Base-by-base conservation (phyloP, 1,284 basidiomycete species). In the Ceratobasidium sp. region DNA sequence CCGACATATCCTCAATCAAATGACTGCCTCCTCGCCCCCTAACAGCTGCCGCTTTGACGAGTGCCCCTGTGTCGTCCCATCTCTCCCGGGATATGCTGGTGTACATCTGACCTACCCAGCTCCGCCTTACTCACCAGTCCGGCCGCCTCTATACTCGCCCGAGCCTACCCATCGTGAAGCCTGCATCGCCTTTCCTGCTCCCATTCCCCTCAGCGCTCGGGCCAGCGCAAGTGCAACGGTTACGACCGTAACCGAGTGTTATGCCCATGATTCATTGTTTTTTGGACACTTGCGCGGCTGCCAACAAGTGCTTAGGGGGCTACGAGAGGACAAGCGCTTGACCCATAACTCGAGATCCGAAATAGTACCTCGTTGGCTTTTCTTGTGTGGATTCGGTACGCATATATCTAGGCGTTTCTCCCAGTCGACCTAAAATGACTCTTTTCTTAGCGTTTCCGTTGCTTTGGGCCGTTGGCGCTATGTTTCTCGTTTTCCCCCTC, bases 361-460 rank as follows among this genome's bases (percentile, higher is more conserved):
- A 3, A 63, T 58, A 8, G 46, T 72, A 19, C 41, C 74, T 1
- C 62, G 64, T 29, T 72, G 64, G 49, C 66, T 76, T 19, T 76
- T 76, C 51, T 51, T 49, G 31, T 69, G 54, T 29, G 75, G 75
- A 22, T 76, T 76, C 37, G 48, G 75, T 76, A 43, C 68, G 75
- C 75, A 51, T 64, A 54, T 41, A 63, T 24, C 61, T 22, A 0
- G 8, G 16, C 16, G 14, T 16, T 46, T 31, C n/a, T 16, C 19
- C 39, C 7, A 14, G 13, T 54, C 39, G n/a, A 58, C 4, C 34
- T 11, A 29, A 43, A 27, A 29, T 41, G 22, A 41, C 24, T 59
- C 51, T 48, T 58, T 19, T 73, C 53, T 31, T 31, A 76, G 75
- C 59, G 14, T 76, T 76, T 41, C 75, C 75, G 14, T 51, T 56